phyloP scores from a whole-genome alignment of 2,329 filamentous ascomycete genomes.

The Aspergillus pseudoglaucus region DNA sequence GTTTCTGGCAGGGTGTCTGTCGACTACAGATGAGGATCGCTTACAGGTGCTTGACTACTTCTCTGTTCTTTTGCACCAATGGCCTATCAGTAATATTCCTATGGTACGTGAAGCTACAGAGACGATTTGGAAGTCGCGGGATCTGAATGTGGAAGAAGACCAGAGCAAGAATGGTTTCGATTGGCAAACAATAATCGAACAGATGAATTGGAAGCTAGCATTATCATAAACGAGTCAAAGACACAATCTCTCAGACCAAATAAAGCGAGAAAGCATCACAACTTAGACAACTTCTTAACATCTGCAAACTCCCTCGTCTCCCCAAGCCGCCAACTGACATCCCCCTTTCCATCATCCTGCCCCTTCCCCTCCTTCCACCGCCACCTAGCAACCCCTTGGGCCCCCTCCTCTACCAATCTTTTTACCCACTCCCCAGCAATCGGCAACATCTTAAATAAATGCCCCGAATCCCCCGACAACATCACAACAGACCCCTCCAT shows the following conservation, averaged over 20 bases:
- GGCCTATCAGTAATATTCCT: neutral
- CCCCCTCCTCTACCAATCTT: conserved; percentile 36
- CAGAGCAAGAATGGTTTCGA: neutral
- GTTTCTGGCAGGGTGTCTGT: neutral
- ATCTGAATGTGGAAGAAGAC: neutral
- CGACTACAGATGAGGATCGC: neutral
- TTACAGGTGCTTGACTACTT: neutral
- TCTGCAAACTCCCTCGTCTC: conserved; percentile 22
- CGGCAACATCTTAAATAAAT: conserved; percentile 59
- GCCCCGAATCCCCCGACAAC: conserved; percentile 54
- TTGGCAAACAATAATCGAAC: neutral
- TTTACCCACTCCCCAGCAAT: conserved; percentile 52
- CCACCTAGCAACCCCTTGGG: conserved; percentile 45
- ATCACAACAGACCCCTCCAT: conserved; percentile 45
- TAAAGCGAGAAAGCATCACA: conserved; percentile 5
- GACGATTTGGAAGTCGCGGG: neutral
- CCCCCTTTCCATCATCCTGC: conserved; percentile 36
- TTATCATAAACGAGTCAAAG: neutral
- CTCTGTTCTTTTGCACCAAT: neutral
- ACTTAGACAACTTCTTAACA: conserved; percentile 14
- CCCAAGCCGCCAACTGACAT: conserved; percentile 46
- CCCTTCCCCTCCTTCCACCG: conserved; percentile 42
- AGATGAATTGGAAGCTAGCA: neutral
- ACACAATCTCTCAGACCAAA: neutral
- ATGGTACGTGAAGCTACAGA: neutral